Evolutionary conservation across 2,329 filamentous ascomycete genomes (phyloP), one percentile per base, ranked within the genome.

Genomic region (Nemania diffusa): DNA sequence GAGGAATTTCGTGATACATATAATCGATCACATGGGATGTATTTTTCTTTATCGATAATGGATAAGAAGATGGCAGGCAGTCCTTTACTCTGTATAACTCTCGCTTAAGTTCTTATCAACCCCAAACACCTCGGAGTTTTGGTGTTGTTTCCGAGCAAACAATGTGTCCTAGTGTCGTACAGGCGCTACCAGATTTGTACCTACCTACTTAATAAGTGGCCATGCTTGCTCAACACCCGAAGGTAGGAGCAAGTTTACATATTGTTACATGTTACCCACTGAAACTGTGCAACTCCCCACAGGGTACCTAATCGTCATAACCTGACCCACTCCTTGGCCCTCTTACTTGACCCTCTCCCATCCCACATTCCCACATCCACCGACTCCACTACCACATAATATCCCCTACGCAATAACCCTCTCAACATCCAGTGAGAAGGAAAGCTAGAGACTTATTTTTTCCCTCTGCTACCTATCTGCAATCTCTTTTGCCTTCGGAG

Each of bases 71-170:
- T n/a, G n/a, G n/a, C n/a, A n/a, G n/a, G n/a, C n/a, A n/a, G n/a
- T n/a, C n/a, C n/a, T n/a, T n/a, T n/a, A n/a, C n/a, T n/a, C n/a
- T n/a, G n/a, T n/a, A n/a, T n/a, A n/a, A n/a, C n/a, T n/a, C 34
- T 67, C 64, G 67, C 56, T 69, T 69, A 69, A 59, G 9, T 57
- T n/a, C 57, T 61, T 69, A 67, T 69, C 67, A 34, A 20, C 17
- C 11, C 20, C n/a, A 6, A 17, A 37, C 15, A 6, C 29, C 32
- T 61, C 51, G 44, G 17, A 20, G 6, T 22, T 48, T 48, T 48
- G 22, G 44, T 11, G 7, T 50, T 9, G 20, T 13, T 50, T n/a
- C n/a, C n/a, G n/a, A n/a, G n/a, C n/a, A n/a, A n/a, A n/a, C n/a
- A n/a, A n/a, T n/a, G n/a, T n/a, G n/a, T n/a, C n/a, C n/a, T n/a